These are phyloP conservation scores for Pelargonium nanum DNA, from an alignment of 345 rosid species.

Conservation along the genomic window DNA sequence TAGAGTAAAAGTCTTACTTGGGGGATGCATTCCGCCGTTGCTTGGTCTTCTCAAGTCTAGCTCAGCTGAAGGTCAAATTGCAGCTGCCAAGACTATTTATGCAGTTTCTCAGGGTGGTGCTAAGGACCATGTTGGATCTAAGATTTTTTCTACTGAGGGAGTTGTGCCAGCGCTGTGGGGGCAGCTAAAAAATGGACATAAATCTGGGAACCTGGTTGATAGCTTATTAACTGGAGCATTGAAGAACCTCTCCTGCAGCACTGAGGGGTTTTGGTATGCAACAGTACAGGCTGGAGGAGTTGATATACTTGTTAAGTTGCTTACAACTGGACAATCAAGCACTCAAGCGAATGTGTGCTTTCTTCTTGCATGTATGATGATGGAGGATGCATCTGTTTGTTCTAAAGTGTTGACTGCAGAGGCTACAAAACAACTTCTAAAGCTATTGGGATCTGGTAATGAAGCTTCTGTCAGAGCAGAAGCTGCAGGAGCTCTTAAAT, in stretches of 20 bases:
- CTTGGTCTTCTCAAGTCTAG: conserved; percentile 96
- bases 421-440: conserved; percentile 79
- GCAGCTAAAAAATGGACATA: conserved; percentile 59
- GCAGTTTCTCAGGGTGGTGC: conserved; percentile 98
- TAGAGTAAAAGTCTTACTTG: conserved; percentile 92
- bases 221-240: conserved; percentile 88
- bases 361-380: conserved; percentile 95
- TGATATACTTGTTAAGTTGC: conserved; percentile 94
- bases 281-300: conserved; percentile 93
- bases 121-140: conserved; percentile 96
- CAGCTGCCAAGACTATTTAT: conserved; percentile 89
- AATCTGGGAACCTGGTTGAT: conserved; percentile 77
- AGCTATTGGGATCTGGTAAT: conserved; percentile 85
- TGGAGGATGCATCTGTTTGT: conserved; percentile 89
- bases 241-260: conserved; percentile 77
- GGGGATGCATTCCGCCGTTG: conserved; percentile 99
- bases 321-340: conserved; percentile 63
- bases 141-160: conserved; percentile 98
- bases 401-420: conserved; percentile 80
- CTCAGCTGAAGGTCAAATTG: conserved; percentile 92
- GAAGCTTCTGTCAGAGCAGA: conserved; percentile 96
- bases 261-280: conserved; percentile 92
- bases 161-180: conserved; percentile 96
- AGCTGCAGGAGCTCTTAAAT: conserved; percentile 95
- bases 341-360: conserved; percentile 88